A percentile compares a stretch with the other conserved stretches of the same genome.
phyloP scores from a whole-genome alignment of 2,329 filamentous ascomycete species.

The Magnaporthiopsis rhizophila region DNA sequence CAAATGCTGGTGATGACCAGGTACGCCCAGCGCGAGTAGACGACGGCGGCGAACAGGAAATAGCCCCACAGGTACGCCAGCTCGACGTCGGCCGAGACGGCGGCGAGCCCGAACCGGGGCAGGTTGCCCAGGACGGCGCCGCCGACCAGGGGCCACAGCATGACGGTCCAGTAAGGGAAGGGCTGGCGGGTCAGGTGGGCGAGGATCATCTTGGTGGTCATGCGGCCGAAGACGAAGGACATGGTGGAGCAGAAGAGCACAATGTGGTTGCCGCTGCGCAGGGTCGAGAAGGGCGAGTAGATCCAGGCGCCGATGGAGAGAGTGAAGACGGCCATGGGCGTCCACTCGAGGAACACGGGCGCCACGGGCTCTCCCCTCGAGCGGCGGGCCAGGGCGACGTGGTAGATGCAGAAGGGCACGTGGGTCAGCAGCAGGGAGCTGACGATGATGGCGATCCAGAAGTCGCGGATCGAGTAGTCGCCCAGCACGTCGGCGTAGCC shows the following conservation, averaged over 20 bases:
- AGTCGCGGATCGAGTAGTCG: constrained; percentile 69
- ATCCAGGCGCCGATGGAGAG: constrained; percentile 73
- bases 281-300: constrained; percentile 76
- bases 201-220: constrained; percentile 98
- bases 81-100: constrained; percentile 59
- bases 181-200: constrained; percentile 89
- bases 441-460: constrained; percentile 72
- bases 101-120: constrained; percentile 60
- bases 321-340: constrained; percentile 78
- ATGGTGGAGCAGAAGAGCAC: constrained; percentile 88
- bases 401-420: constrained; percentile 80
- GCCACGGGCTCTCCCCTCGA: constrained; percentile 64
- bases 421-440: constrained; percentile 62
- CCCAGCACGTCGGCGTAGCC: constrained; percentile 54
- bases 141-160: constrained; percentile 78
- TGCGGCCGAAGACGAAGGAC: constrained; percentile 93
- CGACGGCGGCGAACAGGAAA: constrained; percentile 72
- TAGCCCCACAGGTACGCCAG: constrained; percentile 77
- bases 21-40: constrained; percentile 89
- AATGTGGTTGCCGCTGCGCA: constrained; percentile 78
- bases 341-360: constrained; percentile 89
- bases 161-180: constrained; percentile 93
- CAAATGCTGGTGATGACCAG: constrained; percentile 89
- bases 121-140: constrained; percentile 79
- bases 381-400: constrained; percentile 72